These are phyloP conservation scores for Polygonum aviculare DNA, from an alignment of 148 eudicot species.

Conservation along the genomic window DNA sequence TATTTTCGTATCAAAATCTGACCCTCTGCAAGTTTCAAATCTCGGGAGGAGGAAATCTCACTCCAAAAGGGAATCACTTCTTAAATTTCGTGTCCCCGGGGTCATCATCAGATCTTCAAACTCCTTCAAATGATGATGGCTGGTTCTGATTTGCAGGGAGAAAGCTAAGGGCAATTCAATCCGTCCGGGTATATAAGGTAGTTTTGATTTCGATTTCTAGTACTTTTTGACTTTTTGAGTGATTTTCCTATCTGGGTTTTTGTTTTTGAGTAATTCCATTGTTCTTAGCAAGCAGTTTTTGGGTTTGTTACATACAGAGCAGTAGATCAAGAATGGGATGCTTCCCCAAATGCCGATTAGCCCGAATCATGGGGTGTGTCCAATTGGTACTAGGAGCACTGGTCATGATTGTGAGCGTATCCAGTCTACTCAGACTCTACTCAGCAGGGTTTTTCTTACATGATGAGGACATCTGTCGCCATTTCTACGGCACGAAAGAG, in stretches of 20 bases:
- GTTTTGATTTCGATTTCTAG: background rate
- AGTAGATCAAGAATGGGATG: constrained; percentile 35
- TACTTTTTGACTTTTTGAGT: background rate
- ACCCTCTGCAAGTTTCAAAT: background rate
- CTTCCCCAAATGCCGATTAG: constrained; percentile 43
- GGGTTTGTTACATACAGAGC: background rate
- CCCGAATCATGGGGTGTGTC: constrained; percentile 50
- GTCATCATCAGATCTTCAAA: background rate
- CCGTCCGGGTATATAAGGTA: background rate
- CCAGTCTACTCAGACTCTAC: constrained; percentile 47
- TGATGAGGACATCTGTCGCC: constrained; percentile 69
- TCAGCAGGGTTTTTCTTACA: constrained; percentile 53
- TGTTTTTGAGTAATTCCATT: background rate
- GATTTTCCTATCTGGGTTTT: background rate
- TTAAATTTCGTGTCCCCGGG: background rate
- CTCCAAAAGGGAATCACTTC: background rate
- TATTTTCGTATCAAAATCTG: background rate
- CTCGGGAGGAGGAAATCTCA: background rate
- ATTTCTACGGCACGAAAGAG: constrained; percentile 35
- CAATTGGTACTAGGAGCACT: constrained; percentile 69
- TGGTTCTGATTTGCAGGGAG: background rate
- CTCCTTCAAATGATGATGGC: background rate
- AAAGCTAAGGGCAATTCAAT: background rate
- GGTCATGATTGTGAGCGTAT: constrained; percentile 60
- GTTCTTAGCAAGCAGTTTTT: background rate